Conservation (phyloP, 139 green algal genomes). For the Dunaliella sp. region DNA sequence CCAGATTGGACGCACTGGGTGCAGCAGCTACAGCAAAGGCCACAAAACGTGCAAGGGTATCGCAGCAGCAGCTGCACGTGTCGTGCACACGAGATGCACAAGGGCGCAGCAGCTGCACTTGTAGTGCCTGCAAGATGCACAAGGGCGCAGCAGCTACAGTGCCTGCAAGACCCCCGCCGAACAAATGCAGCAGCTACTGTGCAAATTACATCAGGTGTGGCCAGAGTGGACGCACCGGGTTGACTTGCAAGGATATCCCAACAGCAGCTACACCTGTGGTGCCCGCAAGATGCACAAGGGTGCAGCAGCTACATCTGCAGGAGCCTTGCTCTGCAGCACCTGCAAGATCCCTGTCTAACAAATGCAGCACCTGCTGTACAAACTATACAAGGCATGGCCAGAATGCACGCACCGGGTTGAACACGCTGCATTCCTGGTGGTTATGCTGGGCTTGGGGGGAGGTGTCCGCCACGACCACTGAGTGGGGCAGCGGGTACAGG, state of each 20-base stretch:
- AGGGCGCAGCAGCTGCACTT: background rate
- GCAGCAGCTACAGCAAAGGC: too few relatives aligned
- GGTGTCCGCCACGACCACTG: slow-evolving; percentile 75
- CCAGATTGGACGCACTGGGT: too few relatives aligned
- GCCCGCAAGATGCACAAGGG: background rate
- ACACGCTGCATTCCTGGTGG: slow-evolving; percentile 62
- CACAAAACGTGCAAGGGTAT: too few relatives aligned
- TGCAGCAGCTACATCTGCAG: background rate
- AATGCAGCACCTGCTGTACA: too few relatives aligned
- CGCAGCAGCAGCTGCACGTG: background rate
- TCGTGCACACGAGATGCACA: background rate
- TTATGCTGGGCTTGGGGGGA: slow-evolving; percentile 41
- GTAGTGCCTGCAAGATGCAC: background rate
- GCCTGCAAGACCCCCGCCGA: background rate
- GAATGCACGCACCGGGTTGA: slow-evolving; percentile 67
- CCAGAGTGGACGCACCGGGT: too few relatives aligned
- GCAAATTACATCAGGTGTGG: too few relatives aligned
- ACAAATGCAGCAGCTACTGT: slow-evolving; percentile 24
- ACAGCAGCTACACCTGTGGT: background rate
- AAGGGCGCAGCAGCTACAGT: background rate
- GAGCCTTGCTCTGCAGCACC: background rate
- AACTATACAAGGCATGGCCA: too few relatives aligned
- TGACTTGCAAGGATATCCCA: background rate
- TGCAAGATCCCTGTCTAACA: background rate
- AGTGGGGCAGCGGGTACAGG: slow-evolving; percentile 84